Evolutionary conservation across 192 early-diverging fungal species (phyloP), one percentile per base, ranked within the genome.

Genomic region (Coemansia sp.): DNA sequence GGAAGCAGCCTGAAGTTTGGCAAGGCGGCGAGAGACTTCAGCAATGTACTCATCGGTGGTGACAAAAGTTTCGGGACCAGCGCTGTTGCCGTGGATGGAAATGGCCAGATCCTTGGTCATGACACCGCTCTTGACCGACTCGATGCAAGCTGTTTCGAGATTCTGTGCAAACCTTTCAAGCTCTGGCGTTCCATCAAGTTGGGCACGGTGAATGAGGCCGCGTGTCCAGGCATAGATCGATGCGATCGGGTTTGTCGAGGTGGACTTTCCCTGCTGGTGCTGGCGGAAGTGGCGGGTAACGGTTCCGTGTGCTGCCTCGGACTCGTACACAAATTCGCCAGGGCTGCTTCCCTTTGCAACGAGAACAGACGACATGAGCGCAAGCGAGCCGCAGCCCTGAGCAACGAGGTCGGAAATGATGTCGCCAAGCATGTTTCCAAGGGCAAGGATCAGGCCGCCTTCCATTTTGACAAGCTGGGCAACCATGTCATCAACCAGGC

Each of bases 31-130:
- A 40, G 92, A 89, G 65, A 99, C 88, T 61, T 89, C 87, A 52
- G 91, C 86, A 68, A 99, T 86, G 85, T 95, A 96, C 64, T 93
- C 91, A 57, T 90, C 79, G 30, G 92, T 91, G 76, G 88, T 94
- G 58, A 93, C 90, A 67, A 94, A 98, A 69, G 96, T 91, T 23
- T 89, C 82, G 20, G 91, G 85, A 10, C 55, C 72, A 58, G 91
- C 90, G 61, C 89, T 67, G 48, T 81, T 85, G 70, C 93, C 95
- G 66, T 98, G 90, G 70, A 98, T 98, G 37, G 94, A 85, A 74
- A 99, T 83, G 28, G 96, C 95, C 63, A 99, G 80, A 76, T 99
- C 96, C 89, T 99, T 99, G 78, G 96, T 99, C 96, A 99, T 99
- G 56, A 92, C 81, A 20, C 87, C 86, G 37, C 84, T 86, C 65